These are phyloP conservation scores for Chalciporus sphaerocephalus DNA, from an alignment of 768 basidiomycete species.

Conservation along the genomic window DNA sequence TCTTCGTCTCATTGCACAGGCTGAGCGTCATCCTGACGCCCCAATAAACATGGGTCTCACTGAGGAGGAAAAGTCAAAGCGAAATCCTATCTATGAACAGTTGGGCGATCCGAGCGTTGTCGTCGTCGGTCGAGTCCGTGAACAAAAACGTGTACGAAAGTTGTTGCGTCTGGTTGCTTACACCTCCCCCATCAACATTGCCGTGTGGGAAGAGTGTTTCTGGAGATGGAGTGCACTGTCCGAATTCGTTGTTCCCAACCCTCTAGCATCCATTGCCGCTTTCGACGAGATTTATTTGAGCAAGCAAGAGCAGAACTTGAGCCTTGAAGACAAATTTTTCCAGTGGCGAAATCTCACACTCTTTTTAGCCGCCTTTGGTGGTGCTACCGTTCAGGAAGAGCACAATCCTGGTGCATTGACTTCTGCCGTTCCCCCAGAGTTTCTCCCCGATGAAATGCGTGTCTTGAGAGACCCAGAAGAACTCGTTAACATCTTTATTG, in stretches of 20 bases:
- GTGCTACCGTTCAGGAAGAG: constrained; percentile 54
- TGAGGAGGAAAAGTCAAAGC: constrained; percentile 61
- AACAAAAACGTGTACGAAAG: constrained; percentile 78
- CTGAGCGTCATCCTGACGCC: constrained; percentile 59
- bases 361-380: constrained; percentile 72
- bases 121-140: constrained; percentile 72
- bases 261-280: constrained; percentile 31
- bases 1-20: constrained; percentile 62
- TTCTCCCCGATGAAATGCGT: constrained; percentile 72
- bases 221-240: constrained; percentile 67
- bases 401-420: constrained; percentile 48
- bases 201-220: constrained; percentile 82
- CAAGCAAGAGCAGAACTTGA: constrained; percentile 36
- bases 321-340: constrained; percentile 54
- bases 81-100: constrained; percentile 73
- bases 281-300: constrained; percentile 34
- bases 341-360: constrained; percentile 86
- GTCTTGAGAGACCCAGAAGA: constrained; percentile 53
- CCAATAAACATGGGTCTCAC: constrained; percentile 47
- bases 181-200: constrained; percentile 63
- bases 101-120: constrained; percentile 71
- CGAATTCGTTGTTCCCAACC: constrained; percentile 48
- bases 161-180: constrained; percentile 60
- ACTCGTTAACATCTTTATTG: constrained; percentile 62
- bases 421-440: constrained; percentile 49